Conservation (phyloP, 2,329 filamentous ascomycete genomes). For the Karstenula rhodostoma region DNA sequence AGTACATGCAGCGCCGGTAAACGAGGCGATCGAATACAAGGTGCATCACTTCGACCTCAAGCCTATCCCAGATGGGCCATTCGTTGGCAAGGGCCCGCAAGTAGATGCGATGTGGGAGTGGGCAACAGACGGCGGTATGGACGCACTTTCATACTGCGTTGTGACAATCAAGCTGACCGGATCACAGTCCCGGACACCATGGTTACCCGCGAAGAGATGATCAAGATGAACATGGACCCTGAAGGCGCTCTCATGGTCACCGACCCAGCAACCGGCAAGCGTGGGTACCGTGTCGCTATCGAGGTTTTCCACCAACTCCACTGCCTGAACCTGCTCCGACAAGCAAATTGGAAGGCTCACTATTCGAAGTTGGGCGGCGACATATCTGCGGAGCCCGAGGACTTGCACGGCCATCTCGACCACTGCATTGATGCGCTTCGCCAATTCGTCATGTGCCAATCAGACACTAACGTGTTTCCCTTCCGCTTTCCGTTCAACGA, state of each 20-base stretch:
- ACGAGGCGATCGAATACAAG: conserved; percentile 26
- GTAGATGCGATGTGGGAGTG: conserved; percentile 27
- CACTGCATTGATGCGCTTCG: conserved; percentile 32
- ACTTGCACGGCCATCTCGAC: conserved; percentile 25
- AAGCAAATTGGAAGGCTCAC: conserved; percentile 25
- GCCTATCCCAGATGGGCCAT: conserved; percentile 23
- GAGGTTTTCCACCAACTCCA: conserved; percentile 36
- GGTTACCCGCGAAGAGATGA: conserved; percentile 25
- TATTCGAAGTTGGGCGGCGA: conserved; percentile 26
- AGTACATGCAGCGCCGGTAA: conserved; percentile 19
- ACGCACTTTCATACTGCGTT: background rate
- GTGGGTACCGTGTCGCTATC: conserved; percentile 31
- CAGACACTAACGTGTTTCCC: conserved; percentile 28
- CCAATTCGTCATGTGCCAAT: conserved; percentile 31
- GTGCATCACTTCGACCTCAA: conserved; percentile 26
- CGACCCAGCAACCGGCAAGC: conserved; percentile 22
- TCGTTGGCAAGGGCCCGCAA: conserved; percentile 21
- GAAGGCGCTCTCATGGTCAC: conserved; percentile 25
- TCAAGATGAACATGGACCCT: conserved; percentile 30
- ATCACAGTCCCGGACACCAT: conserved; percentile 25
- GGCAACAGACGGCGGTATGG: conserved; percentile 23
- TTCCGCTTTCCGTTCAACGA: conserved; percentile 28
- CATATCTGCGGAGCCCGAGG: conserved; percentile 22
- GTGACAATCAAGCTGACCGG: background rate
- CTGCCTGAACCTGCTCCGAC: conserved; percentile 31